Evolutionary conservation across 805 yeast genomes (phyloP).

Genomic region (Grigorovia humatica): DNA sequence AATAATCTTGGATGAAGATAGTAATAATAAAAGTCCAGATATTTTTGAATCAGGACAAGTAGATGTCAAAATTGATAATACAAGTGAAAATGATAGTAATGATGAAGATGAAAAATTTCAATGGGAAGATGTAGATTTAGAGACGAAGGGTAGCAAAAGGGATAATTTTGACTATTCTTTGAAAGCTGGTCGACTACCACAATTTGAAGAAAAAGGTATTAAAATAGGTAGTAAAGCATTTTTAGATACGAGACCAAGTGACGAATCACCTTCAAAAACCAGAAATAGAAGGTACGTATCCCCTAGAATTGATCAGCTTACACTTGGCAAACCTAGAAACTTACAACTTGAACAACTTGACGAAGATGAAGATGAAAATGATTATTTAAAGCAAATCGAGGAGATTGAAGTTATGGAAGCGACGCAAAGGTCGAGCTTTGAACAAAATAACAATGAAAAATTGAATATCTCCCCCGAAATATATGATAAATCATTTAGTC

Average conservation of each 20-base stretch:
- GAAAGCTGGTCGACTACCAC: slow-evolving; percentile 33
- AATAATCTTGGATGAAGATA: slow-evolving; percentile 37
- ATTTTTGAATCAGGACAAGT: slow-evolving; percentile 8
- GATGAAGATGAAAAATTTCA: slow-evolving; percentile 38
- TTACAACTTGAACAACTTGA: slow-evolving; percentile 2
- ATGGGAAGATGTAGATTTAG: slow-evolving; percentile 59
- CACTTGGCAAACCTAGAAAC: slow-evolving; percentile 1
- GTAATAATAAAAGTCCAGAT: not conserved
- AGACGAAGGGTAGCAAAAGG: slow-evolving; percentile 14
- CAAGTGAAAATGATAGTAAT: slow-evolving; percentile 19
- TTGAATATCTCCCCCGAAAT: no score
- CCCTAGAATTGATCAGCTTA: not conserved
- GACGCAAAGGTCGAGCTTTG: slow-evolving; percentile 18
- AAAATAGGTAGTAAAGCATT: slow-evolving; percentile 23
- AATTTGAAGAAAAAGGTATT: slow-evolving; percentile 9
- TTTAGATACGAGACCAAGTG: slow-evolving; percentile 20
- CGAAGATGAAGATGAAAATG: slow-evolving; percentile 16
- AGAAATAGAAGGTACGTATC: not conserved
- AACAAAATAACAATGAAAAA: slow-evolving; percentile 1
- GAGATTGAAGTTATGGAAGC: slow-evolving; percentile 32
- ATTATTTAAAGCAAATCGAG: slow-evolving; percentile 19
- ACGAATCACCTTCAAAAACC: slow-evolving; percentile 15
- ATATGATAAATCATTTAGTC: no score
- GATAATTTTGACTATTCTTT: slow-evolving; percentile 32
- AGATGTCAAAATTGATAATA: slow-evolving; percentile 14